Conservation (phyloP, 164 flowering plant genomes). For the Umbilicus rupestris region DNA sequence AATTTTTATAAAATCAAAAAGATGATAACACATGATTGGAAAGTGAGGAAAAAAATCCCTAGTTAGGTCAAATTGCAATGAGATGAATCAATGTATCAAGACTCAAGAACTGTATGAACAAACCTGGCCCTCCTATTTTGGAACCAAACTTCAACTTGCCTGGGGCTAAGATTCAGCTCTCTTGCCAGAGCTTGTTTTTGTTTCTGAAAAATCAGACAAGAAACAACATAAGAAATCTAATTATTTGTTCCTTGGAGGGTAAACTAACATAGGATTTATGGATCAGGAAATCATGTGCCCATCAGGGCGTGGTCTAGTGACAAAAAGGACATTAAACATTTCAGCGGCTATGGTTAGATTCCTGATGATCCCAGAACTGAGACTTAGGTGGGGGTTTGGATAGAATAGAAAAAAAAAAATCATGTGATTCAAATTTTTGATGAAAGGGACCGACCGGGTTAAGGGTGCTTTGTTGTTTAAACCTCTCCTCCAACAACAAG, state of each 20-base stretch:
- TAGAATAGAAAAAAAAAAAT: too few relatives aligned
- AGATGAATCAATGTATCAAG: too few relatives aligned
- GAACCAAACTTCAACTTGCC: conserved; percentile 89
- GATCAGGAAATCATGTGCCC: too few relatives aligned
- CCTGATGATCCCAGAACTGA: too few relatives aligned
- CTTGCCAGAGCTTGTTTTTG: conserved; percentile 72
- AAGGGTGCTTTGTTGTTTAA: conserved; percentile 77
- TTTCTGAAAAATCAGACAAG: conserved; percentile 32
- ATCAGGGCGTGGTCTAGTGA: too few relatives aligned
- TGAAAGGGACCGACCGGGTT: conserved; percentile 49
- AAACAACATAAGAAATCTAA: neutral
- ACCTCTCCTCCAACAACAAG: conserved; percentile 76
- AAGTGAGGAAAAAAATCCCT: neutral
- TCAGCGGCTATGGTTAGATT: too few relatives aligned
- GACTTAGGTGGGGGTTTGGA: too few relatives aligned
- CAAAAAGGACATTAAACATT: too few relatives aligned
- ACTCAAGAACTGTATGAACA: neutral
- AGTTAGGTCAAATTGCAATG: neutral
- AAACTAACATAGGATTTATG: too few relatives aligned
- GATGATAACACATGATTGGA: neutral
- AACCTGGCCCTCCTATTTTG: conserved; percentile 84
- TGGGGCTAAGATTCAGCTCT: conserved; percentile 55
- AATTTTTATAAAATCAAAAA: neutral
- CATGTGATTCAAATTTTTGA: too few relatives aligned
- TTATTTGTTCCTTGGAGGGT: too few relatives aligned